These are phyloP conservation scores for Strigomonas culicis DNA, from an alignment of 208 protist species.

Conservation along the genomic window DNA sequence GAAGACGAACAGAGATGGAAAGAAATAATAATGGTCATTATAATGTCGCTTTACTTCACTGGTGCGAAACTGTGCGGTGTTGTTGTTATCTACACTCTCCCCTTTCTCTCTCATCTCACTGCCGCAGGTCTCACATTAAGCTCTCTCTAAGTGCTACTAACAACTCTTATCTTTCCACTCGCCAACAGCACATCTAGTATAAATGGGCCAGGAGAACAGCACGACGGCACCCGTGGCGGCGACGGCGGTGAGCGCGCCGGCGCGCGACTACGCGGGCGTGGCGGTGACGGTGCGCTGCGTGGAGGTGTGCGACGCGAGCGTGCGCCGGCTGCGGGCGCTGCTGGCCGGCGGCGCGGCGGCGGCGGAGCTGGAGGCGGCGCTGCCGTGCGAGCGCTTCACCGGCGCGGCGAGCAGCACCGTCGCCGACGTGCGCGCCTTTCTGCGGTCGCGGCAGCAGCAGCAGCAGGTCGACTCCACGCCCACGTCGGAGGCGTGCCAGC, in stretches of 20 bases:
- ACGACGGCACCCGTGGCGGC: not conserved
- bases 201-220: not conserved
- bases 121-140: not conserved
- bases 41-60: not conserved
- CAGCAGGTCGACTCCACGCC: not conserved
- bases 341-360: not conserved
- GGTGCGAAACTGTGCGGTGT: too few species aligned
- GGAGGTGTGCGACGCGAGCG: constrained; percentile 5
- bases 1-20: too few species aligned
- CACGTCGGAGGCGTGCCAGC: not conserved
- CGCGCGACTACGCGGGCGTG: not conserved
- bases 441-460: not conserved
- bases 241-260: not conserved
- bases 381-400: not conserved
- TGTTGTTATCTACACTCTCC: too few species aligned
- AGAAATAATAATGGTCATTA: too few species aligned
- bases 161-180: not conserved
- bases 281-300: constrained; percentile 8
- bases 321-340: constrained; percentile 7
- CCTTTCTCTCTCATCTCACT: not conserved
- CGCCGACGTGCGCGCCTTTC: not conserved
- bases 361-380: not conserved
- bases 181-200: not conserved
- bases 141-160: not conserved
- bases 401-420: not conserved